Evolutionary conservation across 2,329 filamentous ascomycete genomes (phyloP).

Genomic region (Cladosporium colombiae): DNA sequence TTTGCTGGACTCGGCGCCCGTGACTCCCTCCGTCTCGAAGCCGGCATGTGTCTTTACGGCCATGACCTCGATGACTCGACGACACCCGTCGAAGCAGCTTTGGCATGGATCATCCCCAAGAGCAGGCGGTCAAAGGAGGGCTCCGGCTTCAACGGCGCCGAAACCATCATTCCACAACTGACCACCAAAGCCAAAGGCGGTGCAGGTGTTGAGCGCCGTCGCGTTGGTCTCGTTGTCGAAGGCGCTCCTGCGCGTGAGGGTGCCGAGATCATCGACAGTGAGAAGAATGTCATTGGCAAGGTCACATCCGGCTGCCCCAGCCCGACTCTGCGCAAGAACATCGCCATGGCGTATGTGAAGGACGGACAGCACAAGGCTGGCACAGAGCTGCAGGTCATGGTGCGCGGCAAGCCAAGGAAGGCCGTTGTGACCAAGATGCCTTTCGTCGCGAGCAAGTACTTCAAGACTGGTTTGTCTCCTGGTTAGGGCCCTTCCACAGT

Average conservation of each 20-base stretch:
- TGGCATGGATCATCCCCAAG: slow-evolving; percentile 83
- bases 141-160: slow-evolving; percentile 82
- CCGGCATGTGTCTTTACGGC: slow-evolving; percentile 99
- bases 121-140: slow-evolving; percentile 60
- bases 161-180: slow-evolving; percentile 74
- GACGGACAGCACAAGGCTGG: slow-evolving; percentile 80
- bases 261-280: slow-evolving; percentile 69
- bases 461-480: slow-evolving; percentile 43
- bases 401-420: slow-evolving; percentile 74
- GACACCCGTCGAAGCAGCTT: slow-evolving; percentile 66
- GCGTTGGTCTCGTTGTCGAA: slow-evolving; percentile 79
- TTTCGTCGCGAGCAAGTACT: slow-evolving; percentile 80
- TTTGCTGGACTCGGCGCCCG: slow-evolving; percentile 87
- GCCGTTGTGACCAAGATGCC: slow-evolving; percentile 85
- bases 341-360: slow-evolving; percentile 92
- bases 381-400: slow-evolving; percentile 75
- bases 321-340: slow-evolving; percentile 83
- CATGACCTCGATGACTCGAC: slow-evolving; percentile 85
- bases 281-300: slow-evolving; percentile 69
- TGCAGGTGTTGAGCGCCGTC: slow-evolving; percentile 66
- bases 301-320: slow-evolving; percentile 90
- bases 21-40: slow-evolving; percentile 90
- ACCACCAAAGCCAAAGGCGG: slow-evolving; percentile 73
- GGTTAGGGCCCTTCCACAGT: slow-evolving; percentile 4
- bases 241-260: slow-evolving; percentile 90